Percentiles rank a stretch among this genome's conserved stretches.
phyloP scores from a whole-genome alignment of 306 rosid species.

The Chamaecrista fasciculata region DNA sequence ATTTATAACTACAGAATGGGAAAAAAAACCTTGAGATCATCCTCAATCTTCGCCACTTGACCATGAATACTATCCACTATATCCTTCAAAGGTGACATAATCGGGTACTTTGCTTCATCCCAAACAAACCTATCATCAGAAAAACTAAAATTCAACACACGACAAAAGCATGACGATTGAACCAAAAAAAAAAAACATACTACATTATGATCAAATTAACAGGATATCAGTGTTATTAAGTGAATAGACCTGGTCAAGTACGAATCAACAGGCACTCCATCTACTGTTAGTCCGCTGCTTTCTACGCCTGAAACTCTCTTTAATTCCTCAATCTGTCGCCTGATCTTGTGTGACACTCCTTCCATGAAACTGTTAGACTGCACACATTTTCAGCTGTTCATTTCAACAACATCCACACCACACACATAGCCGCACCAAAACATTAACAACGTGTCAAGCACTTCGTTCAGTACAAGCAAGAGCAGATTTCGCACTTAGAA shows the following conservation, averaged over 20 bases:
- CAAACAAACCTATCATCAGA: constrained; percentile 61
- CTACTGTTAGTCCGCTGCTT: constrained; percentile 70
- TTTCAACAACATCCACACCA: neutral
- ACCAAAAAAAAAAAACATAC: constrained; percentile 8
- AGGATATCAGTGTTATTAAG: no score
- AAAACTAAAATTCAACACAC: neutral
- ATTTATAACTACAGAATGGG: neutral
- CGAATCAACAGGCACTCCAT: constrained; percentile 96
- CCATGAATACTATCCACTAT: constrained; percentile 62
- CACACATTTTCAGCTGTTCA: constrained; percentile 20
- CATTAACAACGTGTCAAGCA: neutral
- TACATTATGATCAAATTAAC: neutral
- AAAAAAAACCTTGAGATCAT: constrained; percentile 67
- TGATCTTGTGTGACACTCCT: constrained; percentile 74
- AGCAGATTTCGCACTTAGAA: no score
- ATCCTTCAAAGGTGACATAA: constrained; percentile 73
- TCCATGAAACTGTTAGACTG: constrained; percentile 83
- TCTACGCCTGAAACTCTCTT: constrained; percentile 58
- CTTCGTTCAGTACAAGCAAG: no score
- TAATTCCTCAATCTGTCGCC: constrained; percentile 77
- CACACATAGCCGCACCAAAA: neutral
- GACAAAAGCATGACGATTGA: neutral
- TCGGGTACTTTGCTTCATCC: constrained; percentile 90
- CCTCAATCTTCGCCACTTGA: constrained; percentile 81
- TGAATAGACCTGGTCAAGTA: constrained; percentile 68